phyloP scores from a whole-genome alignment of 306 rosid genomes.

The Geum urbanum region DNA sequence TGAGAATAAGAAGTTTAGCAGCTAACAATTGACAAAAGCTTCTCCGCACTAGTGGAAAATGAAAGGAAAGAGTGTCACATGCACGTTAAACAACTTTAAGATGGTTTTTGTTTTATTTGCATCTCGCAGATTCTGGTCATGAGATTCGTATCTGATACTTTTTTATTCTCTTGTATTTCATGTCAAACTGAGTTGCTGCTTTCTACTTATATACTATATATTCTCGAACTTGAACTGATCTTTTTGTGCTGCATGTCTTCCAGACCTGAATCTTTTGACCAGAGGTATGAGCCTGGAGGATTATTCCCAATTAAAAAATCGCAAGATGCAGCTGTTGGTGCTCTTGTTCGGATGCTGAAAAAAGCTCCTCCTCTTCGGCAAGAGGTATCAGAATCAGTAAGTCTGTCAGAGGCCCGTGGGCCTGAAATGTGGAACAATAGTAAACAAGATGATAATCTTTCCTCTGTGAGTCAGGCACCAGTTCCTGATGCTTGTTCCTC shows the following conservation, averaged over 20 bases:
- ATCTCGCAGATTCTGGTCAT: not conserved
- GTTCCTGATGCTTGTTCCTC: constrained; percentile 26
- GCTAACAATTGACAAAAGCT: not conserved
- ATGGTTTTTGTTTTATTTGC: not conserved
- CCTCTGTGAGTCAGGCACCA: constrained; percentile 3
- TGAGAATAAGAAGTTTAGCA: not conserved
- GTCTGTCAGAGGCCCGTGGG: constrained; percentile 23
- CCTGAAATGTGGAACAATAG: constrained; percentile 34
- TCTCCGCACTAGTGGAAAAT: not conserved
- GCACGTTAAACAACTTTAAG: constrained; percentile 5
- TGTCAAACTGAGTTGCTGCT: not conserved
- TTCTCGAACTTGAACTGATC: not conserved
- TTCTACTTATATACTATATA: not conserved
- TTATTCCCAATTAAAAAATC: constrained; percentile 56
- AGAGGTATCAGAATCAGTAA: constrained; percentile 42
- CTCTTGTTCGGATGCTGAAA: constrained; percentile 58
- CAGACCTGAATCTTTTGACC: constrained; percentile 62
- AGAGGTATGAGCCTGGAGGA: constrained; percentile 49
- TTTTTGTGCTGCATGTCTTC: constrained; percentile 7
- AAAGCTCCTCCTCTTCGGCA: constrained; percentile 80
- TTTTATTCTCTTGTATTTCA: constrained; percentile 2
- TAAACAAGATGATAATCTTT: constrained; percentile 31
- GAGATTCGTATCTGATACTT: not conserved
- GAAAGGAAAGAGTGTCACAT: not conserved
- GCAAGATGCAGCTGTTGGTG: constrained; percentile 80